phyloP scores from a whole-genome alignment of 495 filamentous ascomycete genomes.

The Aspergillus egyptiacus region DNA sequence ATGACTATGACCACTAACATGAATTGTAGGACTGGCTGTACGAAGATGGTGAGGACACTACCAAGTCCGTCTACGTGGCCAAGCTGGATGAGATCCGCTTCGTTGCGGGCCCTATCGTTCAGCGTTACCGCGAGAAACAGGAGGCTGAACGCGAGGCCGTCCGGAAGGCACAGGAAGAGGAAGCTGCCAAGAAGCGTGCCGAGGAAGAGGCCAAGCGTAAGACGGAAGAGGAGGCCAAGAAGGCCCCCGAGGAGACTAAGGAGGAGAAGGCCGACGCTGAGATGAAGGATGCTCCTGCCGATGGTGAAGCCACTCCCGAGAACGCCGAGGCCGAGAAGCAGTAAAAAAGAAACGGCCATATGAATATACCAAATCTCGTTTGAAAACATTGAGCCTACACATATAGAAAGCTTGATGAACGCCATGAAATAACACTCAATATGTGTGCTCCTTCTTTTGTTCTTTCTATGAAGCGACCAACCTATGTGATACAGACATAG shows the following conservation, averaged over 20 bases:
- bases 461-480: conserved; percentile 5
- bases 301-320: conserved; percentile 34
- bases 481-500: too few relatives aligned
- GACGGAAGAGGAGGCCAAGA: conserved; percentile 47
- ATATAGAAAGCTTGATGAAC: conserved; percentile 17
- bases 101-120: conserved; percentile 83
- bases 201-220: conserved; percentile 61
- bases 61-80: conserved; percentile 84
- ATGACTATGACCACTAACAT: conserved; percentile 8
- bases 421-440: conserved; percentile 21
- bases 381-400: conserved; percentile 7
- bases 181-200: conserved; percentile 71
- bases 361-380: not conserved
- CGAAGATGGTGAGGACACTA: conserved; percentile 92
- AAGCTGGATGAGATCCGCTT: conserved; percentile 96
- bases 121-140: conserved; percentile 90
- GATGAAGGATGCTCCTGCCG: conserved; percentile 50
- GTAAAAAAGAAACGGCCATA: conserved; percentile 26
- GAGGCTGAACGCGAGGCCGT: conserved; percentile 80
- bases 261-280: conserved; percentile 46
- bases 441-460: conserved; percentile 9
- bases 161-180: conserved; percentile 72
- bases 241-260: conserved; percentile 26
- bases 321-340: conserved; percentile 39
- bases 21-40: conserved; percentile 86